Evolutionary conservation across 371 early-diverging fungal genomes (phyloP).

Genomic region (Mortierella sp.): DNA sequence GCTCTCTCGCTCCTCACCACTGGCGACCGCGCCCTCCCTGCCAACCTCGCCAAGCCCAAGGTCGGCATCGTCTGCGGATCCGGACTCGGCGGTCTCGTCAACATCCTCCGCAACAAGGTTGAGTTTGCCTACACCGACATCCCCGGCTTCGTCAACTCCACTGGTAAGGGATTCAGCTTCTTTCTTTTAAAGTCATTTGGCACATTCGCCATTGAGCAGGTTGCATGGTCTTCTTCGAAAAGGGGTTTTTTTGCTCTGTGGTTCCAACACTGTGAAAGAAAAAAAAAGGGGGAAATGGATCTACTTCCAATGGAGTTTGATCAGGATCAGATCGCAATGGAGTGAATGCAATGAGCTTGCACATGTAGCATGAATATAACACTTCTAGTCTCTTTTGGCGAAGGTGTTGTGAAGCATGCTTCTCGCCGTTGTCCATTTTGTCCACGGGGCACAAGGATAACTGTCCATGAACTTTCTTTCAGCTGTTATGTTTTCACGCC

Average conservation of each 20-base stretch:
- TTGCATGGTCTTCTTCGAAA: not conserved
- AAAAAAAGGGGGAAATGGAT: not conserved
- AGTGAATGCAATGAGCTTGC: not conserved
- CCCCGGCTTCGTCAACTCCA: slow-evolving; percentile 89
- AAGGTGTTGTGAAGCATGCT: no score
- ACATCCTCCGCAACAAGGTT: slow-evolving; percentile 76
- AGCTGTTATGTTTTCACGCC: slow-evolving; percentile 1
- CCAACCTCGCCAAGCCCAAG: slow-evolving; percentile 58
- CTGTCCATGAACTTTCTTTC: not conserved
- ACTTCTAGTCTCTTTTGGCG: no score
- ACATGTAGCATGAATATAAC: not conserved
- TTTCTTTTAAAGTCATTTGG: not conserved
- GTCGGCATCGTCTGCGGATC: slow-evolving; percentile 94
- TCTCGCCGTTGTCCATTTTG: not conserved
- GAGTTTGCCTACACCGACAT: slow-evolving; percentile 86
- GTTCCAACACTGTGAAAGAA: not conserved
- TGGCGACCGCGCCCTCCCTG: slow-evolving; percentile 49
- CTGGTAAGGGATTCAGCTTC: slow-evolving; percentile 68
- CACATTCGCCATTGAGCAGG: not conserved
- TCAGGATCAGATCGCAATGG: not conserved
- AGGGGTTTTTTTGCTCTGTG: not conserved
- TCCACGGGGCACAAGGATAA: not conserved
- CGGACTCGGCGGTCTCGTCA: slow-evolving; percentile 90
- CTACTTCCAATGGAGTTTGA: not conserved
- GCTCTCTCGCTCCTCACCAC: slow-evolving; percentile 42